These are phyloP conservation scores for Cytospora chrysosperma DNA, from an alignment of 2,329 filamentous ascomycete species.

Conservation along the genomic window DNA sequence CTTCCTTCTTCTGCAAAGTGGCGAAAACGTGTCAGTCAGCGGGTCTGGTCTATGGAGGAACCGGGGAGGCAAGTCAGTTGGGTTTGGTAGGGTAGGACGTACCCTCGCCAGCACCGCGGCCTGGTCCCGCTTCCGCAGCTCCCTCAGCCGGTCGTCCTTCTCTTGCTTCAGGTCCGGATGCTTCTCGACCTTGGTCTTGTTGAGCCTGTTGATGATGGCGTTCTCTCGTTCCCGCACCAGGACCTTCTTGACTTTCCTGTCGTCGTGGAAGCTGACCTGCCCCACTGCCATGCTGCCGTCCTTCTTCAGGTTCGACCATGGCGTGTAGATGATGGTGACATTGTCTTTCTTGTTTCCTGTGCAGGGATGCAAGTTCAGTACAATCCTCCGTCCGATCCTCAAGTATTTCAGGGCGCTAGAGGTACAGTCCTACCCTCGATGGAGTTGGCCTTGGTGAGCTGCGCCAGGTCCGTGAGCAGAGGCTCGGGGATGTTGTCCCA, in stretches of 20 bases:
- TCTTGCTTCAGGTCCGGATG: constrained; percentile 81
- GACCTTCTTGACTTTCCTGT: constrained; percentile 76
- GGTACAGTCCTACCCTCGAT: constrained; percentile 71
- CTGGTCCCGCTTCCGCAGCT: constrained; percentile 71
- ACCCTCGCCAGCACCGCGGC: constrained; percentile 62
- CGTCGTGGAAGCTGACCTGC: constrained; percentile 92
- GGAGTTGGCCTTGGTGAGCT: constrained; percentile 97
- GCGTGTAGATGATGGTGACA: constrained; percentile 93
- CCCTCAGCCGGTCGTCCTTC: constrained; percentile 71
- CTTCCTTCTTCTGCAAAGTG: constrained; percentile 66
- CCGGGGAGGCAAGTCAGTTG: not conserved
- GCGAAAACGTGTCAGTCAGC: not conserved
- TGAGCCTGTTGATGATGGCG: constrained; percentile 90
- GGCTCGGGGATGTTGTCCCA: constrained; percentile 81
- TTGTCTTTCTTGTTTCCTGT: constrained; percentile 98
- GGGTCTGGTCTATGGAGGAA: not conserved
- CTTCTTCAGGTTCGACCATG: constrained; percentile 92
- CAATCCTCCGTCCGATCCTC: not conserved
- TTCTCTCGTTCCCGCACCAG: constrained; percentile 82
- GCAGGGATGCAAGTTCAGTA: not conserved
- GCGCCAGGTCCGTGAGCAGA: constrained; percentile 84
- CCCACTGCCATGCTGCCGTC: constrained; percentile 93
- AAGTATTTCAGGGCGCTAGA: not conserved
- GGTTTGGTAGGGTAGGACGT: constrained; percentile 32
- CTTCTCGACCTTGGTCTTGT: constrained; percentile 91